Conservation (phyloP, 2,329 filamentous ascomycete species). For the Xylariaceae sp. region DNA sequence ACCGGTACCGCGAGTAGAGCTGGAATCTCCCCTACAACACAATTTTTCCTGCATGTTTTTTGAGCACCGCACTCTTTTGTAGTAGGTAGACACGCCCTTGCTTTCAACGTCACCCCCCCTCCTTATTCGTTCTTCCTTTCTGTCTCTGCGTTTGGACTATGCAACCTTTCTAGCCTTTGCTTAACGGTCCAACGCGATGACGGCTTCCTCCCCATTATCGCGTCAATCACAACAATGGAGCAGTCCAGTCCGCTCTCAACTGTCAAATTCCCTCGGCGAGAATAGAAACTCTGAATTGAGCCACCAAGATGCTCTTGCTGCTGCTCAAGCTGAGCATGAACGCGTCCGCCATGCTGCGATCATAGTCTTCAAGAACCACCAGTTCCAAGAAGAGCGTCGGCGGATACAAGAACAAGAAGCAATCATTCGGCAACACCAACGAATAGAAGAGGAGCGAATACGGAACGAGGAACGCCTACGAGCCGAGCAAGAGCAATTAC, state of each 20-base stretch:
- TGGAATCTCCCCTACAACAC: not conserved
- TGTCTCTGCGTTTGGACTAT: constrained; percentile 8
- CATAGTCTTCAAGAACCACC: constrained; percentile 43
- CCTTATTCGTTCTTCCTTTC: not conserved
- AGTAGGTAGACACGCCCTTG: not conserved
- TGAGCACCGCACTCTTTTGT: not conserved
- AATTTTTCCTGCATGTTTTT: not conserved
- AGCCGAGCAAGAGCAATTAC: constrained; percentile 44
- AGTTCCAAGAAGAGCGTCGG: constrained; percentile 38
- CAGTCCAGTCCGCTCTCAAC: constrained; percentile 42
- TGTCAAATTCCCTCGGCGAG: constrained; percentile 56
- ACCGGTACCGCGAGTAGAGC: not conserved
- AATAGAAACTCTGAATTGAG: constrained; percentile 56
- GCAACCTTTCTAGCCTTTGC: constrained; percentile 19
- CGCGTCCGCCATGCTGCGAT: constrained; percentile 51
- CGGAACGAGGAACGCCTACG: constrained; percentile 40
- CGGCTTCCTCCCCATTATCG: constrained; percentile 38
- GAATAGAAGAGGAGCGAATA: constrained; percentile 42
- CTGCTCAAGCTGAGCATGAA: constrained; percentile 61
- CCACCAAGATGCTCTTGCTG: constrained; percentile 61
- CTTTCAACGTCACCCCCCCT: constrained; percentile 1
- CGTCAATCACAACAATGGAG: constrained; percentile 35
- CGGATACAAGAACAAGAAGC: constrained; percentile 32
- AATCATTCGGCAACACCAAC: constrained; percentile 40
- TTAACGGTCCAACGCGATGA: constrained; percentile 32